Conservation (phyloP, 2,329 filamentous ascomycete species). For the Diaporthe amygdali region DNA sequence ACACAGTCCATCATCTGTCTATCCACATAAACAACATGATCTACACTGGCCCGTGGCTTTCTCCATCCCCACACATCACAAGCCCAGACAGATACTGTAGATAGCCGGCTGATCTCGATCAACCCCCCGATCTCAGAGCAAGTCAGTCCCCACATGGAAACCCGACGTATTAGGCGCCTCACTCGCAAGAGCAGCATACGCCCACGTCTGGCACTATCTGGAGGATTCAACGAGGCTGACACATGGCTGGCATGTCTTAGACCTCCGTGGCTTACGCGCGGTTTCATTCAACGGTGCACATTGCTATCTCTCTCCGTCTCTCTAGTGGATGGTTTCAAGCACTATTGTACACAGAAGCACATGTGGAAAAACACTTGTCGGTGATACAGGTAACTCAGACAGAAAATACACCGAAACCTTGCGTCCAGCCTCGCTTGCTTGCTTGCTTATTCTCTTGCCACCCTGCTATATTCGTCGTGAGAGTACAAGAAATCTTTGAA, state of each 20-base stretch:
- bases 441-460: not conserved
- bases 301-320: not conserved
- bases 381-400: conserved; percentile 9
- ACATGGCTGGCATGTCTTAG: conserved; percentile 10
- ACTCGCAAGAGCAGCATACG: not conserved
- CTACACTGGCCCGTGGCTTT: not conserved
- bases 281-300: not conserved
- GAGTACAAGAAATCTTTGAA: not conserved
- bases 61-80: not conserved
- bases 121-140: not conserved
- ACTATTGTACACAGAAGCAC: not conserved
- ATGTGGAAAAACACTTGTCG: not conserved
- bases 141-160: not conserved
- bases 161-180: not conserved
- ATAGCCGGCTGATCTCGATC: not conserved
- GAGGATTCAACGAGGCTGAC: not conserved
- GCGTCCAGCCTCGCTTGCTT: not conserved
- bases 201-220: not conserved
- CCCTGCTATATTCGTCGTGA: not conserved
- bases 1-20: not conserved
- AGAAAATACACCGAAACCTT: not conserved
- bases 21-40: not conserved
- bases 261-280: not conserved
- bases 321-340: not conserved
- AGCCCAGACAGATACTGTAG: no score